A percentile compares a stretch with the other conserved stretches of the same genome.
phyloP scores from a whole-genome alignment of 495 filamentous ascomycete species.

The Lasiosphaeria ovina region DNA sequence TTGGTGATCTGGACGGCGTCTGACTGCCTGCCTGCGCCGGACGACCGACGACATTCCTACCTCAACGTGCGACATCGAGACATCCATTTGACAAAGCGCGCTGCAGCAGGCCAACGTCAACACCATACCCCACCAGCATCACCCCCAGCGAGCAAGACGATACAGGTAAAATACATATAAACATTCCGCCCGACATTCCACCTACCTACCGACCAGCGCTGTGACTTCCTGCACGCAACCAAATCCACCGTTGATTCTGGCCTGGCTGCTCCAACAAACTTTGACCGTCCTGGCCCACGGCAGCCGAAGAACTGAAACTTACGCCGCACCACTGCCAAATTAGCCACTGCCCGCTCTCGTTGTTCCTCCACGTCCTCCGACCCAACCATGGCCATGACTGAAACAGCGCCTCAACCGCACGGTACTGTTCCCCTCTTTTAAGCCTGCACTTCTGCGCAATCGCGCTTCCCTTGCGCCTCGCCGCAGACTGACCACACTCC shows the following conservation, averaged over 20 bases:
- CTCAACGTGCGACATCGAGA: too few species aligned
- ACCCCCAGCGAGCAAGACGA: too few species aligned
- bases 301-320: constrained; percentile 5
- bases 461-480: neutral
- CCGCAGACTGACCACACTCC: neutral
- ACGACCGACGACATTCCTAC: neutral
- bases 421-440: constrained; percentile 46
- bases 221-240: neutral
- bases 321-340: neutral
- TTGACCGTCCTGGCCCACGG: neutral
- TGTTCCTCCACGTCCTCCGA: constrained; percentile 5
- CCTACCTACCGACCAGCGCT: too few species aligned
- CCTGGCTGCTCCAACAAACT: neutral
- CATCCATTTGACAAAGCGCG: too few species aligned
- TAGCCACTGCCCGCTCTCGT: constrained; percentile 1
- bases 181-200: too few species aligned
- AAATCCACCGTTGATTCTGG: neutral
- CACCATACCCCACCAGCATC: too few species aligned
- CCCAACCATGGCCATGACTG: constrained; percentile 63
- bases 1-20: neutral
- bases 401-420: constrained; percentile 60
- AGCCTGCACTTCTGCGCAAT: constrained; percentile 2
- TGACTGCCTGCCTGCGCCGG: neutral
- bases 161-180: too few species aligned
- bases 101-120: too few species aligned